Percentiles rank a stretch among this genome's conserved stretches.
Evolutionary conservation across 805 yeast genomes (phyloP).

Genomic region (Saccharomycopsis sp.): DNA sequence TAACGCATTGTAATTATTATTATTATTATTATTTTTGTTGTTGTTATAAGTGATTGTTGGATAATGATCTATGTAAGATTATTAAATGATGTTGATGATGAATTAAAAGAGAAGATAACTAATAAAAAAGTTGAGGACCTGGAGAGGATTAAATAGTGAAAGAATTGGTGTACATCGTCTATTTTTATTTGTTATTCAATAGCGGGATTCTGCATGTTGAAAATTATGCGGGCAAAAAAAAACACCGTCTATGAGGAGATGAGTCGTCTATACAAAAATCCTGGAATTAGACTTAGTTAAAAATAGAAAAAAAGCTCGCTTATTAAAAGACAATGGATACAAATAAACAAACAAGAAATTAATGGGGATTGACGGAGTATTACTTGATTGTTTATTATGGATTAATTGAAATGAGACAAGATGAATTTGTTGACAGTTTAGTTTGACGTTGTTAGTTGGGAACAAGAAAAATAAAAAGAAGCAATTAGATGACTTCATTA

Average conservation of each 20-base stretch:
- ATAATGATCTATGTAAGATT: neutral
- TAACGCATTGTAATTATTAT: too few species aligned
- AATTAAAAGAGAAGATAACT: too few species aligned
- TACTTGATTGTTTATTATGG: too few species aligned
- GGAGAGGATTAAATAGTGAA: too few species aligned
- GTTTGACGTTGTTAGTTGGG: too few species aligned
- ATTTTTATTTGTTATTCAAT: too few species aligned
- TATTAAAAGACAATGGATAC: neutral
- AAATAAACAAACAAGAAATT: neutral
- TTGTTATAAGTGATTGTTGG: neutral
- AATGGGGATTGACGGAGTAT: too few species aligned
- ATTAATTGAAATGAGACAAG: neutral
- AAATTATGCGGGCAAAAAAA: neutral
- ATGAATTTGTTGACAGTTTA: neutral
- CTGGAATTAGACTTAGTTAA: neutral
- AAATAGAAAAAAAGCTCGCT: too few species aligned
- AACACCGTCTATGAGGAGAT: neutral
- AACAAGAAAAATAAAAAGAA: too few species aligned
- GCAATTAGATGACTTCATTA: too few species aligned
- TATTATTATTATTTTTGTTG: too few species aligned
- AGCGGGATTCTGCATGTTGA: neutral
- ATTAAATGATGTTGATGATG: neutral
- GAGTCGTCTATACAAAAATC: neutral
- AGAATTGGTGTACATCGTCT: neutral
- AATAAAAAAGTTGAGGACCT: too few species aligned